phyloP scores from a whole-genome alignment of 192 early-diverging fungal genomes.

The Lobosporangium transversale region DNA sequence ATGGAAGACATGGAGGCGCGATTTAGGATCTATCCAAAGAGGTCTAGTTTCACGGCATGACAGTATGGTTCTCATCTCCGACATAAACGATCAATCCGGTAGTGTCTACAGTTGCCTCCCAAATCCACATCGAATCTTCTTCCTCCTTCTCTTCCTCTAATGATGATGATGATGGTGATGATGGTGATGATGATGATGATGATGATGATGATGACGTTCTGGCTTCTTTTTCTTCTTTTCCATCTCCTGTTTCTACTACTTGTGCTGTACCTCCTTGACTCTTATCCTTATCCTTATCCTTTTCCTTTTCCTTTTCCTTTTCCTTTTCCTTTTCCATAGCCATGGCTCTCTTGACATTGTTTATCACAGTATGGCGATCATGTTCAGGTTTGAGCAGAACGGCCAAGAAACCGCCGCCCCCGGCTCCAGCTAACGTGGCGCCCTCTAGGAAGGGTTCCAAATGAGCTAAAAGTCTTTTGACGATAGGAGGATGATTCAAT shows the following conservation, averaged over 20 bases:
- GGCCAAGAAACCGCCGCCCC: conserved; percentile 40
- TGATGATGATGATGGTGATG: no score
- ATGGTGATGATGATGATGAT: no score
- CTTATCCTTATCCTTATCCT: no score
- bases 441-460: conserved; percentile 25
- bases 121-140: conserved; percentile 16
- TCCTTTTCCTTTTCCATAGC: not conserved
- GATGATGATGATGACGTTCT: no score
- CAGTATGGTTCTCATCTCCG: conserved; percentile 8
- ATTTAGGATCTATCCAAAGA: no score
- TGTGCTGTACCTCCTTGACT: no score
- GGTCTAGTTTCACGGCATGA: no score
- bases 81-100: conserved; percentile 16
- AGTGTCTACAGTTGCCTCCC: conserved; percentile 20
- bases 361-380: not conserved
- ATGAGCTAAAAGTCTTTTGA: conserved; percentile 1
- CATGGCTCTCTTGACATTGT: conserved; percentile 1
- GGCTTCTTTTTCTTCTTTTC: no score
- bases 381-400: conserved; percentile 13
- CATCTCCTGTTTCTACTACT: no score
- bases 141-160: not conserved
- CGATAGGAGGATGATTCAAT: conserved; percentile 17
- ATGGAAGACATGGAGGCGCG: no score
- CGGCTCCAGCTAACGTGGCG: conserved; percentile 33
- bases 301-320: no score